These are phyloP conservation scores for Calcarisporium arbuscula DNA, from an alignment of 2,329 filamentous ascomycete genomes.

Conservation along the genomic window DNA sequence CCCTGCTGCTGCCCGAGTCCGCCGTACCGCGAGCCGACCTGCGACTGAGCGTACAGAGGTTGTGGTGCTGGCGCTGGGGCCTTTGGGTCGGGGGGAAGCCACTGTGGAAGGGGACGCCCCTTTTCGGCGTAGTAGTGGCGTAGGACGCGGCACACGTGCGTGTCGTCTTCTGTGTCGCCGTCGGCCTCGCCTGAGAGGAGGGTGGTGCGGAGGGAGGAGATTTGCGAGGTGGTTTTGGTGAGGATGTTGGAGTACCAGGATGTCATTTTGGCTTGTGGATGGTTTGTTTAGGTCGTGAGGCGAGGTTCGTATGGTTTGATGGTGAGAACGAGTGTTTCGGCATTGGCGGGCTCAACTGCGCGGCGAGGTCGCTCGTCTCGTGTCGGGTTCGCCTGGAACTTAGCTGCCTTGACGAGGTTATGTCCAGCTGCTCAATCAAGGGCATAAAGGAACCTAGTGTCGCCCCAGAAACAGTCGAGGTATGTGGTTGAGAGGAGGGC, in stretches of 20 bases:
- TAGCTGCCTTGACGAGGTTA: background rate
- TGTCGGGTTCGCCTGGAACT: too few relatives aligned
- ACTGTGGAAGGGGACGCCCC: slow-evolving; percentile 70
- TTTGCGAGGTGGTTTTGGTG: slow-evolving; percentile 58
- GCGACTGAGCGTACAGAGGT: slow-evolving; percentile 45
- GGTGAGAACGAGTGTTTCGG: too few relatives aligned
- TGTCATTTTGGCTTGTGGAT: slow-evolving; percentile 47
- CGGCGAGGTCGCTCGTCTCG: too few relatives aligned
- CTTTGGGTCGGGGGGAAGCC: slow-evolving; percentile 89
- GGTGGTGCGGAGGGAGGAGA: slow-evolving; percentile 61
- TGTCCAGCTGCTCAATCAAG: background rate
- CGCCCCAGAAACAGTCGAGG: too few relatives aligned
- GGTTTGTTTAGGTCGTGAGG: background rate
- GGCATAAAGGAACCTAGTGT: too few relatives aligned
- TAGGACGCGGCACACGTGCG: slow-evolving; percentile 88
- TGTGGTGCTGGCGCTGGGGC: slow-evolving; percentile 48
- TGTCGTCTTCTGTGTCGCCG: slow-evolving; percentile 79
- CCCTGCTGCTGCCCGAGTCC: slow-evolving; percentile 26
- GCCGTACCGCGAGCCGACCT: slow-evolving; percentile 50
- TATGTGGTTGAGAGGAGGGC: too few relatives aligned
- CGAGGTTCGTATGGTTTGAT: slow-evolving; percentile 1
- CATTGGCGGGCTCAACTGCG: too few relatives aligned
- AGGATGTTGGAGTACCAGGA: slow-evolving; percentile 75
- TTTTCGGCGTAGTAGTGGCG: slow-evolving; percentile 91
- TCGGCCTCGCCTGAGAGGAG: slow-evolving; percentile 61